Conservation (phyloP, 306 rosid genomes). For the Glycine soja region DNA sequence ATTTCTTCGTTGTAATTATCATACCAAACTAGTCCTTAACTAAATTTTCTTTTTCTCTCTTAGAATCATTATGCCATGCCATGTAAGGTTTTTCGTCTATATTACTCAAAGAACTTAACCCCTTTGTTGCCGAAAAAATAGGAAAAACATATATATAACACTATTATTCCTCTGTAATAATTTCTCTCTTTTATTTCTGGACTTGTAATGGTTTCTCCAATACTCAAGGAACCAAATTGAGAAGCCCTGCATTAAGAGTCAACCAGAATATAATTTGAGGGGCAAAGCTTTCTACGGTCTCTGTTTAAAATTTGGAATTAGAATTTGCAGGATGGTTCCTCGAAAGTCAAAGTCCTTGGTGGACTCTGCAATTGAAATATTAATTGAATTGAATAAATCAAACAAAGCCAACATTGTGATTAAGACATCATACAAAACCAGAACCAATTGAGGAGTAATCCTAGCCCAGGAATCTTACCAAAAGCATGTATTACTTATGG, state of each 20-base stretch:
- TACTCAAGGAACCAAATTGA: constrained; percentile 39
- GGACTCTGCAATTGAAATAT: not conserved
- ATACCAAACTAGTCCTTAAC: not conserved
- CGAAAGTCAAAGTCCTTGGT: constrained; percentile 43
- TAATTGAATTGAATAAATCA: not conserved
- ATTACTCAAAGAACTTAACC: not conserved
- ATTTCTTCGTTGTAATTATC: not conserved
- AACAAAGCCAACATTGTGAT: constrained; percentile 33
- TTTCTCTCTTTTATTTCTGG: not conserved
- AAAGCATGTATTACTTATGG: constrained; percentile 24
- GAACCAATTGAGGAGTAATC: constrained; percentile 29
- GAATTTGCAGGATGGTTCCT: constrained; percentile 10
- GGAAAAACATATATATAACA: constrained; percentile 2
- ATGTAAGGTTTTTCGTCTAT: constrained; percentile 1
- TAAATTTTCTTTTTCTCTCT: not conserved
- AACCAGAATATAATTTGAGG: constrained; percentile 38
- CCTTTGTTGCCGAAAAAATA: not conserved
- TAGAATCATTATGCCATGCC: constrained; percentile 1
- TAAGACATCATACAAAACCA: not conserved
- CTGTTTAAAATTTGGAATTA: constrained; percentile 34
- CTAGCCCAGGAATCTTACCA: constrained; percentile 5
- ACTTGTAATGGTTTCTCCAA: constrained; percentile 31
- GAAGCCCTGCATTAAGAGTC: constrained; percentile 33
- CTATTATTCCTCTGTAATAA: not conserved
- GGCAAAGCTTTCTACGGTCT: constrained; percentile 20